Base-by-base conservation (phyloP, 106 monocot species). In the Chionographis japonica region DNA sequence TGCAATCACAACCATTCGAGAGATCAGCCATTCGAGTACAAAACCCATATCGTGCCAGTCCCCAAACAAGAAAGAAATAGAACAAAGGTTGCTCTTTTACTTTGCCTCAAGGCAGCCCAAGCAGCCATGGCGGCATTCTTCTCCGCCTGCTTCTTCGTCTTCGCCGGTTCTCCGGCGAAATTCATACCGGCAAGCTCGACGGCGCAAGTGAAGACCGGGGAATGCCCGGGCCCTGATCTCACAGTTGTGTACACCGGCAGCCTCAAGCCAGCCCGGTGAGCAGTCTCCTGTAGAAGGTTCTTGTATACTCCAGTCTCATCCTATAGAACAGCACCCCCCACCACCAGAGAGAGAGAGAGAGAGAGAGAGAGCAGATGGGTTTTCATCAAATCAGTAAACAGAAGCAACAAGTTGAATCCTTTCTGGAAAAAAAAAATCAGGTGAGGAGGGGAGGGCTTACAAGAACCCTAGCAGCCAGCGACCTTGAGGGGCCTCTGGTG, bases 81-180 rank as follows among this genome's bases (percentile, higher is more conserved):
- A 19, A 36, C 19, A 15, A 63, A 46, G 38, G 4, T 3, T 37
- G 15, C 6, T 3, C 17, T 65, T 12, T 66, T 65, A 80, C 80
- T 71, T 82, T 72, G 74, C 59, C 78, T 86, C n/a, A 86, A 68
- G 8, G 83, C 61, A 27, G 76, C 61, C 87, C 87, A 88, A 37
- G 84, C 84, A 67, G 87, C 80, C 87, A 84, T 70, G 20, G 87
- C 87, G 68, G 87, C 87, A 80, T 83, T 87, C 66, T 87, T 87
- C 62, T 87, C 78, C 12, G 87, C 83, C 43, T 88, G 87, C 65
- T 86, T 86, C 78, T 86, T 86, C 20, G 70, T 88, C 61, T 83
- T 88, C 2, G 87, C 84, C 8, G 84, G 64, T 3, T 84, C 87
- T 0, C 87, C 87, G 10, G 51, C 71, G 35, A 84, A 84, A 19